Percentiles rank a stretch among this genome's conserved stretches.
Conservation (phyloP, 2,329 filamentous ascomycete genomes). For the Beauveria bassiana region DNA sequence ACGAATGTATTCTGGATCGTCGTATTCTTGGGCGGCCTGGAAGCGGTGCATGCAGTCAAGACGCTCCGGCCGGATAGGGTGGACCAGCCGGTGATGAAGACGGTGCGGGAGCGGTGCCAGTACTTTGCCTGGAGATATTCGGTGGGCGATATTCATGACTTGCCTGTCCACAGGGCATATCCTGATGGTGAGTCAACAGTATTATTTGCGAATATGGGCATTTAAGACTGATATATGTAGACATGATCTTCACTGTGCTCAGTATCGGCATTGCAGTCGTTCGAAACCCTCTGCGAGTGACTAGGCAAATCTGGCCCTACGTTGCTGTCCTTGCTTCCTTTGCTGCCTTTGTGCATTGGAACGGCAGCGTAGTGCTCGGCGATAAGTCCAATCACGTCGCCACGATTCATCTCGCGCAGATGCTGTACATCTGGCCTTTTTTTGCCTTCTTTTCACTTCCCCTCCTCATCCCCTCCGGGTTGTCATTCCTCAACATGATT, state of each 20-base stretch:
- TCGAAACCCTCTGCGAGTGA: conserved; percentile 37
- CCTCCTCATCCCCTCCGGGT: conserved; percentile 49
- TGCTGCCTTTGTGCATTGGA: conserved; percentile 70
- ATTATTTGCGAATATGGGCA: neutral
- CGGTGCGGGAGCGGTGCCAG: conserved; percentile 26
- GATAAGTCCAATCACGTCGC: conserved; percentile 94
- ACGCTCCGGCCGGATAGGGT: conserved; percentile 27
- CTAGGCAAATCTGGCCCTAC: conserved; percentile 48
- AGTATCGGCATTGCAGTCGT: conserved; percentile 56
- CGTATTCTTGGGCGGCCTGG: conserved; percentile 61
- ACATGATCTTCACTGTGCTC: conserved; percentile 48
- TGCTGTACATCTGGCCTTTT: conserved; percentile 93
- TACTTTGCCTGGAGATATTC: conserved; percentile 38
- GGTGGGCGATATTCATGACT: conserved; percentile 48
- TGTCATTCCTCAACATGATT: conserved; percentile 27
- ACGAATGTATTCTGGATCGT: conserved; percentile 97
- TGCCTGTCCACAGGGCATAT: conserved; percentile 36
- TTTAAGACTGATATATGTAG: conserved; percentile 26
- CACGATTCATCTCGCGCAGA: conserved; percentile 80
- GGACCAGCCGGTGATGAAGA: conserved; percentile 23
- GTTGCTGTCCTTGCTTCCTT: conserved; percentile 61
- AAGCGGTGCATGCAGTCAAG: conserved; percentile 46
- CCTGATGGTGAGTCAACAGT: conserved; percentile 38
- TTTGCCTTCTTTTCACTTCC: conserved; percentile 85
- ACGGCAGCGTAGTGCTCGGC: conserved; percentile 84